phyloP scores from a whole-genome alignment of 1,284 basidiomycete genomes.

The Ganoderma lucidum region DNA sequence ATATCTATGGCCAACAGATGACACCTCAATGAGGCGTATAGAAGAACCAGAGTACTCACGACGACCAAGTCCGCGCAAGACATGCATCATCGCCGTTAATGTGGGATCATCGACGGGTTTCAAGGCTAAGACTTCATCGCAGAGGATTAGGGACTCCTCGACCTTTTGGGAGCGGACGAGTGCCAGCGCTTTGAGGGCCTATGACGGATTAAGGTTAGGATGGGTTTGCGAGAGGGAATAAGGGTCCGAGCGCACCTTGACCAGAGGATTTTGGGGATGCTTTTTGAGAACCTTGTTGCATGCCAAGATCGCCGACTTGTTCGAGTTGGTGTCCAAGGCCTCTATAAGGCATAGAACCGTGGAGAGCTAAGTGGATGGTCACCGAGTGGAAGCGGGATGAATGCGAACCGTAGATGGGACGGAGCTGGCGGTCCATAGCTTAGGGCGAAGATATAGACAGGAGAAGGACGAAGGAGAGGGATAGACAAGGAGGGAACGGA shows the following conservation, averaged over 20 bases:
- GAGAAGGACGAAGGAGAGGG: conserved; percentile 19
- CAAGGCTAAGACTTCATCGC: conserved; percentile 76
- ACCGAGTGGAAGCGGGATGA: conserved; percentile 11
- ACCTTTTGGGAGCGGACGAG: conserved; percentile 83
- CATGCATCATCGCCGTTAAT: conserved; percentile 82
- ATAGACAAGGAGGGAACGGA: conserved; percentile 9
- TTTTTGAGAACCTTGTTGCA: conserved; percentile 88
- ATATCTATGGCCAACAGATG: conserved; percentile 55
- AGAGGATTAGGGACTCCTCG: conserved; percentile 81
- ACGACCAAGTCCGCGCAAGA: conserved; percentile 77
- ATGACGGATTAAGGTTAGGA: conserved; percentile 18
- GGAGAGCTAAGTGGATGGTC: conserved; percentile 17
- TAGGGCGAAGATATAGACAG: conserved; percentile 37
- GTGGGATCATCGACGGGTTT: conserved; percentile 76
- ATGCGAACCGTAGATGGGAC: conserved; percentile 76
- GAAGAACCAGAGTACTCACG: conserved; percentile 55
- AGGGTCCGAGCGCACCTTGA: conserved; percentile 60
- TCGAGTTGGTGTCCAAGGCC: conserved; percentile 84
- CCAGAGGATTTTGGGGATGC: conserved; percentile 73
- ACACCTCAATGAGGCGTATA: not conserved
- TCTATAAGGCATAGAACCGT: conserved; percentile 52
- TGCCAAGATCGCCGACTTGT: conserved; percentile 83
- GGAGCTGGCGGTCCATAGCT: conserved; percentile 79
- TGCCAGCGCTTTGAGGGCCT: conserved; percentile 88
- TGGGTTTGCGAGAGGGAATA: conserved; percentile 15